Evolutionary conservation across 2,329 filamentous ascomycete species (phyloP), one percentile per base, ranked within the genome.

Genomic region (Capronia americana): DNA sequence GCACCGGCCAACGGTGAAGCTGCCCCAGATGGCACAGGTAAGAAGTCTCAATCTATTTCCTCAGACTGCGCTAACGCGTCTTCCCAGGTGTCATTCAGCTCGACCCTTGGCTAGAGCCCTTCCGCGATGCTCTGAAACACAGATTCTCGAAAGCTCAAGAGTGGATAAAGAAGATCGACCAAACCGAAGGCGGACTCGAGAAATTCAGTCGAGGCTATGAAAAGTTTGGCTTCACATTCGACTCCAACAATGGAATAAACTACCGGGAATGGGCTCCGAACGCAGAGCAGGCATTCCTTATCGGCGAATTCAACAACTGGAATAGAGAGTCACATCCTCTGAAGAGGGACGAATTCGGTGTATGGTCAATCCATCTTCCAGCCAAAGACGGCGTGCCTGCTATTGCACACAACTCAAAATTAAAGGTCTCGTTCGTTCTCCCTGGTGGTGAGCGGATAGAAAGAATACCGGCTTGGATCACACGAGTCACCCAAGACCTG

Each of bases 191-290:
- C 57, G 92, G 95, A 17, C 77, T 99, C 51, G 92, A 96, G 67
- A 92, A 94, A 78, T 99, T 98, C 81, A 94, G 91, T 74, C 91
- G 86, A 80, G 94, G 95, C 53, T 90, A 88, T 69, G 92, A 98
- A 75, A 89, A 85, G 69, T 97, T 91, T 75, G 95, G 95, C 63
- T 87, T 99, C 79, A 92, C 92, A 72, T 89, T 95, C 67, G 85
- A 90, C 75, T 82, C 87, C 61, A 88, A 96, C 74, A 92, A 92
- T 77, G 93, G 93, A 78, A 92, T 99, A 71, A 84, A 85, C 65
- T 99, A 99, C 79, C 87, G 92, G 73, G 95, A 99, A 85, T 99
- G 95, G 95, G 95, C 95, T 0, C 93, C 95, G 28, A 96, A 93
- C 82, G 94, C 93, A 61, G 83, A 87, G 48, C 85, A 91, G 75